A percentile compares a stretch with the other conserved stretches of the same genome.
phyloP scores from a whole-genome alignment of 2,329 filamentous ascomycete genomes.

The Cordyceps cicadae region DNA sequence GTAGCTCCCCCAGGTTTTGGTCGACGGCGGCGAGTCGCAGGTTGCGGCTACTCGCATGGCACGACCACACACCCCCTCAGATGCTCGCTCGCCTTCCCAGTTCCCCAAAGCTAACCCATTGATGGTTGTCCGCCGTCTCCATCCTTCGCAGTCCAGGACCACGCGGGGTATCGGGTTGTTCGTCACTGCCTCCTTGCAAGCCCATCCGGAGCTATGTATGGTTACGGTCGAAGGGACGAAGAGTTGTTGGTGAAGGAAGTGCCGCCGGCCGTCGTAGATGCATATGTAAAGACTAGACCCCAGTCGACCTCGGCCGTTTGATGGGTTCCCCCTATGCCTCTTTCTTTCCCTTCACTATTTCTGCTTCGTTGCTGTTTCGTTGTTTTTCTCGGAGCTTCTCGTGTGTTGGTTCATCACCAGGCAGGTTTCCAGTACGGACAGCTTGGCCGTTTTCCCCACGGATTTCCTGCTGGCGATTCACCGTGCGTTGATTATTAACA shows the following conservation, averaged over 20 bases:
- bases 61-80: background rate
- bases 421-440: background rate
- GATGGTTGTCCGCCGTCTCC: background rate
- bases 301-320: background rate
- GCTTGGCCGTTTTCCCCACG: background rate
- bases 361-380: background rate
- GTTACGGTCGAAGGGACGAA: background rate
- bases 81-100: slow-evolving; percentile 2
- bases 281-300: slow-evolving; percentile 4
- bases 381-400: background rate
- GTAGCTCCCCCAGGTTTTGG: slow-evolving; percentile 4
- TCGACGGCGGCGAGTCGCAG: background rate
- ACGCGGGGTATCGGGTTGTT: slow-evolving; percentile 7
- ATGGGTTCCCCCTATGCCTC: background rate
- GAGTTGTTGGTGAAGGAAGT: background rate
- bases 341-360: background rate
- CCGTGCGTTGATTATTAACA: slow-evolving; percentile 2
- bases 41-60: background rate
- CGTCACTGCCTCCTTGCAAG: background rate
- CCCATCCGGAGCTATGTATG: background rate
- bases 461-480: background rate
- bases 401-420: background rate
- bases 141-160: slow-evolving; percentile 5
- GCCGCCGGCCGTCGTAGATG: background rate
- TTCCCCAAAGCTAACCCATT: slow-evolving; percentile 2